Evolutionary conservation across 371 early-diverging fungal species (phyloP).

Genomic region (Synchytrium microbalum): DNA sequence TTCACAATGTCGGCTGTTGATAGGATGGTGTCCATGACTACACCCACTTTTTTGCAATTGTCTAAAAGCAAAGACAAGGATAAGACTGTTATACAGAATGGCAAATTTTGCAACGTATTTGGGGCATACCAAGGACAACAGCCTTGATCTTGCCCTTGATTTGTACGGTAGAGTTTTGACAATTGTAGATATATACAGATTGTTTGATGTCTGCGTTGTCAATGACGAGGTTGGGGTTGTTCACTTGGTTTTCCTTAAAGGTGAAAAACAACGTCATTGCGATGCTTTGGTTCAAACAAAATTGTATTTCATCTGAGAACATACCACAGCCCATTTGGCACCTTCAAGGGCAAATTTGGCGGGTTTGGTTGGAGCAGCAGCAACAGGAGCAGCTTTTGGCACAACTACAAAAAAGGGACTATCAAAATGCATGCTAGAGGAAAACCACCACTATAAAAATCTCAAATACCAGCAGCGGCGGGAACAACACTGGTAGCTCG

Average conservation of each 20-base stretch:
- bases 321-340: constrained; percentile 81
- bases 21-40: constrained; percentile 77
- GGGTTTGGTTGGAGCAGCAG: constrained; percentile 61
- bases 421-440: not conserved
- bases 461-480: constrained; percentile 18
- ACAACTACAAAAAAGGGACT: constrained; percentile 9
- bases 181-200: constrained; percentile 85
- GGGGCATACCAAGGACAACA: constrained; percentile 62
- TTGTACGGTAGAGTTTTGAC: constrained; percentile 79
- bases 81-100: not conserved
- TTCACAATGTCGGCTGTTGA: constrained; percentile 88
- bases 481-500: constrained; percentile 56
- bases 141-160: constrained; percentile 89
- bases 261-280: not conserved
- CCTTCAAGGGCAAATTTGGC: constrained; percentile 77
- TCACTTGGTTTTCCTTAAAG: constrained; percentile 63
- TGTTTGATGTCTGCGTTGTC: constrained; percentile 78
- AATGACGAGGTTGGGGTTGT: constrained; percentile 65
- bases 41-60: constrained; percentile 77
- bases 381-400: constrained; percentile 41
- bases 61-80: constrained; percentile 33
- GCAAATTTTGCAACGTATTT: not conserved
- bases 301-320: constrained; percentile 1
- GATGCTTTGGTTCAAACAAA: not conserved
- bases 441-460: constrained; percentile 1